Percentiles rank a stretch among this genome's conserved stretches.
Conservation (phyloP, 257 asterid genomes). For the Jacaranda mimosifolia region DNA sequence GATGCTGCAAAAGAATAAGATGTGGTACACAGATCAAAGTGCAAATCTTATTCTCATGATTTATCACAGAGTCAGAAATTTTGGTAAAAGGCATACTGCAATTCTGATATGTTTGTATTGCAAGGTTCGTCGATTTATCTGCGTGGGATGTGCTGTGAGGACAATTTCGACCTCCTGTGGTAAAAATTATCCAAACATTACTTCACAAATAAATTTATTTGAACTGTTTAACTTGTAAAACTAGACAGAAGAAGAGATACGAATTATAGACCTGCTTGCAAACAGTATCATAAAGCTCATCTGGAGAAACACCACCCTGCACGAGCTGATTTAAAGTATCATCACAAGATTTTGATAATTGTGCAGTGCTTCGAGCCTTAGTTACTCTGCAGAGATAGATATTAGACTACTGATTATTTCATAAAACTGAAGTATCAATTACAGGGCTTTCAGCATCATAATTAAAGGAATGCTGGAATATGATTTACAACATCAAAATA, state of each 20-base stretch:
- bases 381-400: slow-evolving; percentile 71
- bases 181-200: slow-evolving; percentile 27
- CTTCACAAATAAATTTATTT: background rate
- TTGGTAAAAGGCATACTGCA: slow-evolving; percentile 60
- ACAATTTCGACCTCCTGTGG: slow-evolving; percentile 94
- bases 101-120: slow-evolving; percentile 96
- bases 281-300: slow-evolving; percentile 80
- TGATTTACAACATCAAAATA: background rate
- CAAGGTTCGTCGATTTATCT: slow-evolving; percentile 89
- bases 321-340: slow-evolving; percentile 84
- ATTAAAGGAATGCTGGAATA: background rate
- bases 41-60: slow-evolving; percentile 14
- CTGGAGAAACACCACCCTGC: slow-evolving; percentile 83
- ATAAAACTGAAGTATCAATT: background rate
- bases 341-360: slow-evolving; percentile 87
- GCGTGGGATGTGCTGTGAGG: slow-evolving; percentile 99
- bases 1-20: slow-evolving; percentile 68
- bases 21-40: background rate
- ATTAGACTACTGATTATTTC: slow-evolving; percentile 19
- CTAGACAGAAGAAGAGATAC: slow-evolving; percentile 7
- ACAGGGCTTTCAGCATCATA: slow-evolving; percentile 20
- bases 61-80: background rate
- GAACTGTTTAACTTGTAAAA: slow-evolving; percentile 8
- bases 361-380: slow-evolving; percentile 60
- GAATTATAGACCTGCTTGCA: slow-evolving; percentile 80